Base-by-base conservation (phyloP, 768 basidiomycete species). In the Hypholoma sublateritium region DNA sequence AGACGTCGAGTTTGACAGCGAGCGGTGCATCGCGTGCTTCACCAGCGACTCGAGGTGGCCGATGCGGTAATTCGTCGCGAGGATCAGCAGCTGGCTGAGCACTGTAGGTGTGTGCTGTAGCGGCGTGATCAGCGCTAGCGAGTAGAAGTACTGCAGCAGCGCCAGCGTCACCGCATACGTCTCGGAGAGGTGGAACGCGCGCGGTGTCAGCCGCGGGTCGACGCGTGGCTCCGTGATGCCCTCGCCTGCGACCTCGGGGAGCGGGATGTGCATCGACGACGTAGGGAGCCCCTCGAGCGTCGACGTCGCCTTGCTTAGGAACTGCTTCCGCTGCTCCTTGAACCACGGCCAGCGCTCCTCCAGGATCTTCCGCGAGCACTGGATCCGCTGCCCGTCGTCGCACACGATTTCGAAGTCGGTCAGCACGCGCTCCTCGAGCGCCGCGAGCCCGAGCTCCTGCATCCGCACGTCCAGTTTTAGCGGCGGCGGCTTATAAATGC, bases 301-400 rank as follows among this genome's bases (percentile, higher is more conserved):
- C 24, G 73, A 74, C 44, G 74, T 73, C 1, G 90, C 89, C 8
- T 75, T 79, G 50, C 82, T 77, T 35, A 87, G 62, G 65, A 91
- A 86, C 50, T 75, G 74, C 50, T 74, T 69, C 17, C 88, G 75
- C 66, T 92, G 87, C 51, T 86, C 83, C 62, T 83, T 82, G 79
- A 99, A 95, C 96, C 96, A 99, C 1, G 90, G 85, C 96, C 96
- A 99, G 34, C 95, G 82, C 34, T 93, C 88, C 67, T 92, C 89
- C 25, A 99, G 77, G n/a, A 93, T 69, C 68, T 82, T 86, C 46
- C 93, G 80, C 21, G 93, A 95, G 68, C 93, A 95, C 50, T 80
- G 74, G 59, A 99, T 83, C 62, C 82, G 83, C 53, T 91, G 80
- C 2, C 92, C 92, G 69, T 98, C 96, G 62, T 95, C 92, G 67